Conservation (phyloP, 352 stramenopile species). For the Globisporangium nodosum region DNA sequence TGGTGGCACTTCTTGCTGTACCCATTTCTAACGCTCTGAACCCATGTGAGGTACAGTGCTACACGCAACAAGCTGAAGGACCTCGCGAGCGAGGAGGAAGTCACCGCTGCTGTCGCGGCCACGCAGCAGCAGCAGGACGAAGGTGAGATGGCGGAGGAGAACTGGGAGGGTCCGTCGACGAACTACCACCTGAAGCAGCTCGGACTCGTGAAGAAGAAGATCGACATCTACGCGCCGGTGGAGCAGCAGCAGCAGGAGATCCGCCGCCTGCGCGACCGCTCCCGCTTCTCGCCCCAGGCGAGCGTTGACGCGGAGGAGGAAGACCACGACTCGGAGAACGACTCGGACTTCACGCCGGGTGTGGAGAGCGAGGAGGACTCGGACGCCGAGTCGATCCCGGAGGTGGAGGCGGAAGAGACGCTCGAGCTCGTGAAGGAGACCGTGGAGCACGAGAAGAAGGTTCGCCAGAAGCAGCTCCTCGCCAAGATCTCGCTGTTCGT, state of each 20-base stretch:
- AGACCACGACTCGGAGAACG: slow-evolving; percentile 49
- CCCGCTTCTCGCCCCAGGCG: slow-evolving; percentile 38
- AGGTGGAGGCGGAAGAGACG: slow-evolving; percentile 44
- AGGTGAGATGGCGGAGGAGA: slow-evolving; percentile 11
- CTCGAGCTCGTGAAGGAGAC: slow-evolving; percentile 35
- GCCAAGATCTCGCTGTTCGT: slow-evolving; percentile 23
- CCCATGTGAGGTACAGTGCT: slow-evolving; percentile 11
- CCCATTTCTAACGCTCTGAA: background rate
- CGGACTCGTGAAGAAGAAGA: slow-evolving; percentile 57
- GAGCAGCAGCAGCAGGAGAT: slow-evolving; percentile 63
- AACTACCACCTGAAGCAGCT: slow-evolving; percentile 81
- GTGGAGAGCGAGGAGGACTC: slow-evolving; percentile 26
- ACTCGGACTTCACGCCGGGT: slow-evolving; percentile 53
- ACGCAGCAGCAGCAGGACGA: background rate
- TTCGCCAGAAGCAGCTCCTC: slow-evolving; percentile 1
- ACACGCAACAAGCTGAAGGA: slow-evolving; percentile 31
- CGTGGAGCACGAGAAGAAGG: slow-evolving; percentile 26
- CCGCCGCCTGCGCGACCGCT: slow-evolving; percentile 48
- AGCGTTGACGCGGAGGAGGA: slow-evolving; percentile 28
- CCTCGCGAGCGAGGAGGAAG: slow-evolving; percentile 18
- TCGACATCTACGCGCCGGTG: slow-evolving; percentile 75
- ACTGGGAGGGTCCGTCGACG: slow-evolving; percentile 50
- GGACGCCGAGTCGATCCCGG: slow-evolving; percentile 31
- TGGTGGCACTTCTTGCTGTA: background rate
- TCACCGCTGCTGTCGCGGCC: background rate